Base-by-base conservation (phyloP, 1,284 basidiomycete genomes). In the Cryptococcus sp. region DNA sequence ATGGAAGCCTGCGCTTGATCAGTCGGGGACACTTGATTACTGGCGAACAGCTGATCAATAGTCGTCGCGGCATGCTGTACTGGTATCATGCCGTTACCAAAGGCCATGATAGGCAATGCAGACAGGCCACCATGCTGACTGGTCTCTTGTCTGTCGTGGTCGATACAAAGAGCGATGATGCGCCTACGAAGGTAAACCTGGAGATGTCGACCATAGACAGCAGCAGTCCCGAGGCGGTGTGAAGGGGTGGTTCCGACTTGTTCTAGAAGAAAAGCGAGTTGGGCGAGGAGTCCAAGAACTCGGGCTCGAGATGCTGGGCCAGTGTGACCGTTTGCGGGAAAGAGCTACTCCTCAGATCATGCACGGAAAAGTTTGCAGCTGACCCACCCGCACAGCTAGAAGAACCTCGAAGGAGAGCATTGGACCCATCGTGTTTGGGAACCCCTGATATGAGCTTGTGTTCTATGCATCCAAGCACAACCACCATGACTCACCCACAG, bases 381-480 rank as follows among this genome's bases (percentile, higher is more conserved):
- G 12, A 32, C 41, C n/a, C 41, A 43, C 41, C n/a, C 41, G 41
- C 6, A 43, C 23, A 9, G 41, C 41, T 9, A 43, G 28, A 7
- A 43, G 19, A 6, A 32, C 41, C 28, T 43, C 41, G 19, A 43
- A 43, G 12, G 41, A 43, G 6, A 43, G 26, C 41, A 43, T 43
- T 19, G 41, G 41, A 7, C 41, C 41, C 41, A 43, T 43, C 26
- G 41, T 43, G 28, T 43, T 43, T 12, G 41, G 41, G 32, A 43
- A 32, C 6, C 41, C 41, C 41, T 43, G 26, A 16, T 32, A 10
- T n/a, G 6, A 41, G 24, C 19, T 11, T 21, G 12, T n/a, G 6
- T 11, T 41, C 23, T 24, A 10, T n/a, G n/a, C n/a, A n/a, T n/a
- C n/a, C n/a, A n/a, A n/a, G n/a, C n/a, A n/a, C n/a, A n/a, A n/a